Conservation (phyloP, 2,329 filamentous ascomycete species). For the Fusarium penzigii region DNA sequence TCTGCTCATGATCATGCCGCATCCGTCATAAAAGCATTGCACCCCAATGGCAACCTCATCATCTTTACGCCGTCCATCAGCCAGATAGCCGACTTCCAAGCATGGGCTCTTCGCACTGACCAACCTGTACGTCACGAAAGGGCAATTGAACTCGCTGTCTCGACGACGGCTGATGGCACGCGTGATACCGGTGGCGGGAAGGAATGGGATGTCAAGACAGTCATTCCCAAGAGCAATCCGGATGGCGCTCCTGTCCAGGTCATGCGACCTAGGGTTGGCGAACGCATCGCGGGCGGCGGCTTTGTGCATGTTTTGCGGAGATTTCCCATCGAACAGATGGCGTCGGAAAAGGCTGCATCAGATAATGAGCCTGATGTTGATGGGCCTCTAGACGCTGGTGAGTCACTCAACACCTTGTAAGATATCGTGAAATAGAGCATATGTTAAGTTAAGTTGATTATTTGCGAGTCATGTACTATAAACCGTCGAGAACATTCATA, state of each 20-base stretch:
- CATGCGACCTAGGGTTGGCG: constrained; percentile 45
- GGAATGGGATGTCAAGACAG: constrained; percentile 64
- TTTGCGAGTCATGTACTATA: not conserved
- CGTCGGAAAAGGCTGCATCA: constrained; percentile 4
- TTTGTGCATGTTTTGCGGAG: constrained; percentile 42
- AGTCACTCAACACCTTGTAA: constrained; percentile 2
- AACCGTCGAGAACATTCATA: not conserved
- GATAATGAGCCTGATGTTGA: constrained; percentile 9
- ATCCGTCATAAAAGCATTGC: constrained; percentile 57
- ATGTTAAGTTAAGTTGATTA: not conserved
- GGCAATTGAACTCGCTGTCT: constrained; percentile 57
- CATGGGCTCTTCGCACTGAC: constrained; percentile 48
- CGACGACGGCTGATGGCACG: constrained; percentile 41
- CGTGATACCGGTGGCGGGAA: constrained; percentile 53
- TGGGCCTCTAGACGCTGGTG: not conserved
- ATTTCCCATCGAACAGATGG: constrained; percentile 25
- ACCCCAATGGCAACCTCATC: constrained; percentile 63
- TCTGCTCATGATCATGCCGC: constrained; percentile 52
- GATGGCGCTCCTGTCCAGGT: constrained; percentile 35
- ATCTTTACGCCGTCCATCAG: constrained; percentile 79
- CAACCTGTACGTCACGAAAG: constrained; percentile 59
- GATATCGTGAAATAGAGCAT: not conserved
- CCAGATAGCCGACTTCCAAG: constrained; percentile 66
- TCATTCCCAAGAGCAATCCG: constrained; percentile 31
- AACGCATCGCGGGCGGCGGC: constrained; percentile 41